These are phyloP conservation scores for Candida endomychidarum DNA, from an alignment of 805 yeast genomes.

Conservation along the genomic window DNA sequence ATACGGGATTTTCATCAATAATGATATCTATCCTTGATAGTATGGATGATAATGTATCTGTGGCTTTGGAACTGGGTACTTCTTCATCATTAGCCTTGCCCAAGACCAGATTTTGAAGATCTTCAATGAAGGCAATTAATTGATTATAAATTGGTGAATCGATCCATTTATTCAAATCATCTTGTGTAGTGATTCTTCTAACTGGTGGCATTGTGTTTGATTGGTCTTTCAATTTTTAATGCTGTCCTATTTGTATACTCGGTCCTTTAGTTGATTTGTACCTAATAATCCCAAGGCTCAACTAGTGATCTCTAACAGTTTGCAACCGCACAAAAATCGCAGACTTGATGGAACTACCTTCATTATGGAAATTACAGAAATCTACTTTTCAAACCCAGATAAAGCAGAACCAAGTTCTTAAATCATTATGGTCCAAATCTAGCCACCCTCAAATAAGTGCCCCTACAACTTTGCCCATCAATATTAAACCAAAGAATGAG, in stretches of 20 bases:
- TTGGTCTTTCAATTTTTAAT: neutral
- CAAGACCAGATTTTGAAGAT: slow-evolving; percentile 60
- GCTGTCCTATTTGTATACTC: too few relatives aligned
- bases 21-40: slow-evolving; percentile 47
- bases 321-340: too few relatives aligned
- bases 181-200: slow-evolving; percentile 48
- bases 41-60: slow-evolving; percentile 30
- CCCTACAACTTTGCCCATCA: slow-evolving; percentile 29
- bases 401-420: slow-evolving; percentile 7
- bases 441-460: slow-evolving; percentile 24
- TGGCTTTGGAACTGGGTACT: slow-evolving; percentile 34
- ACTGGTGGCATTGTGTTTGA: slow-evolving; percentile 6
- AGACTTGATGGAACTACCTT: slow-evolving; percentile 1
- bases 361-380: slow-evolving; percentile 1
- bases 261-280: too few relatives aligned
- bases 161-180: slow-evolving; percentile 65
- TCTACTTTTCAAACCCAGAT: neutral
- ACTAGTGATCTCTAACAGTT: too few relatives aligned
- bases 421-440: slow-evolving; percentile 13
- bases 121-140: slow-evolving; percentile 53
- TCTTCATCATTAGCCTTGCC: slow-evolving; percentile 57
- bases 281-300: too few relatives aligned
- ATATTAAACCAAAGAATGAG: slow-evolving; percentile 25
- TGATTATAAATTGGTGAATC: slow-evolving; percentile 48
- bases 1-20: slow-evolving; percentile 64